Conservation (phyloP, 345 rosid genomes). For the Corymbia maculata region DNA sequence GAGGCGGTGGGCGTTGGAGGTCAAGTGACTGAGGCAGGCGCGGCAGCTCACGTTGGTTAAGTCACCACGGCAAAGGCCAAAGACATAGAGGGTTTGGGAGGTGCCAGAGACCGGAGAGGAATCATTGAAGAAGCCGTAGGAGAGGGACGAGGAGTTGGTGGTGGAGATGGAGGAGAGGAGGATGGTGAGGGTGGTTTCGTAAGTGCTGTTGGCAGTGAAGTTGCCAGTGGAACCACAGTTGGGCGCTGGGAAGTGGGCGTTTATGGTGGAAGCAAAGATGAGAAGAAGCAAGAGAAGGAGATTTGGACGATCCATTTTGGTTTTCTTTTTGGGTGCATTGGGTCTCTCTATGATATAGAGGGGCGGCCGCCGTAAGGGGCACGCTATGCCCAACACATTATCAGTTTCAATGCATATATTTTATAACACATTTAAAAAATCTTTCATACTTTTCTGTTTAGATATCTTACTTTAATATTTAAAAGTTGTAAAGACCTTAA, state of each 20-base stretch:
- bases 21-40: fast-evolving
- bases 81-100: not conserved
- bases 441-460: too few relatives aligned
- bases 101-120: fast-evolving
- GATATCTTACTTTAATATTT: too few relatives aligned
- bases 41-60: not conserved
- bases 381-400: too few relatives aligned
- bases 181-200: not conserved
- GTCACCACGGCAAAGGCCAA: not conserved
- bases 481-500: too few relatives aligned
- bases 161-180: not conserved
- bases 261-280: not conserved
- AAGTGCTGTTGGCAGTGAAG: not conserved
- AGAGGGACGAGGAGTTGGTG: not conserved
- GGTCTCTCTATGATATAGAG: not conserved
- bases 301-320: not conserved
- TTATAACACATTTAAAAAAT: too few relatives aligned
- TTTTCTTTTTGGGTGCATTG: not conserved
- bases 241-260: fast-evolving
- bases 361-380: too few relatives aligned
- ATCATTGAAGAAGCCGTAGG: not conserved
- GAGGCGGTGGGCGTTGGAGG: not conserved
- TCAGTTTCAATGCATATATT: too few relatives aligned
- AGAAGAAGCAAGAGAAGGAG: not conserved
- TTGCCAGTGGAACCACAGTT: not conserved